Conservation (phyloP, 192 early-diverging fungal species). For the Coemansia guatemalensis region DNA sequence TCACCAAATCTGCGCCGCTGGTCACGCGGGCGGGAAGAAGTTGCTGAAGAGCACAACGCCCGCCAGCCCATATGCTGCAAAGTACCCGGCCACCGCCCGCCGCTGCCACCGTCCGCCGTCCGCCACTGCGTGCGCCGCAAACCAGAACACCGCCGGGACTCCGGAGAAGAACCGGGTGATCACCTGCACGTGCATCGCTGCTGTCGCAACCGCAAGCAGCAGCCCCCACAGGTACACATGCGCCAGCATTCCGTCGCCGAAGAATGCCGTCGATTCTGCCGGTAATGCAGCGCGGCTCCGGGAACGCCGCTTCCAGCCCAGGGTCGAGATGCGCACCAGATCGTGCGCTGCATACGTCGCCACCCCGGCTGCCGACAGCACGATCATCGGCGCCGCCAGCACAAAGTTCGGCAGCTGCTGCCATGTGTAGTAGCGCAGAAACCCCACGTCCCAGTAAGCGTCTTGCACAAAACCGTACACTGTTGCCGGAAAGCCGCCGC, state of each 20-base stretch:
- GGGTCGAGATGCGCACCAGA: constrained; percentile 52
- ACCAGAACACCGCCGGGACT: constrained; percentile 81
- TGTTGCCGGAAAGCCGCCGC: constrained; percentile 57
- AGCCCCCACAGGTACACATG: constrained; percentile 71
- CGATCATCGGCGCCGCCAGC: constrained; percentile 76
- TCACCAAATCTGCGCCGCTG: constrained; percentile 5
- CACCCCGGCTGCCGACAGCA: constrained; percentile 64
- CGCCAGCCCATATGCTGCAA: constrained; percentile 71
- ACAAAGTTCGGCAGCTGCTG: constrained; percentile 91
- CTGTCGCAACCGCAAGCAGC: constrained; percentile 60
- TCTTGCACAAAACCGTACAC: constrained; percentile 84
- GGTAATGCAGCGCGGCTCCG: background rate
- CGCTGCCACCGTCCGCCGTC: background rate
- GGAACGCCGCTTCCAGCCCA: constrained; percentile 51
- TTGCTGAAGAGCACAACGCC: constrained; percentile 81
- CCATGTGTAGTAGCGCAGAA: constrained; percentile 77
- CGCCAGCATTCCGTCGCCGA: constrained; percentile 43
- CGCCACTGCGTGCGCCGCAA: constrained; percentile 57
- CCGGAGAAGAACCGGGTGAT: constrained; percentile 84
- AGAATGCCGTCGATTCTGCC: constrained; percentile 9
- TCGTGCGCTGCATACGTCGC: constrained; percentile 57
- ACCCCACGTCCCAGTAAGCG: constrained; percentile 88
- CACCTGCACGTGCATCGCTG: constrained; percentile 89
- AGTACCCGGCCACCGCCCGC: constrained; percentile 58
- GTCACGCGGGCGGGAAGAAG: constrained; percentile 64